Percentiles rank a stretch among this genome's conserved stretches.
These are phyloP conservation scores for Torulaspora microellipsoides DNA, from an alignment of 805 yeast species.

Conservation along the genomic window DNA sequence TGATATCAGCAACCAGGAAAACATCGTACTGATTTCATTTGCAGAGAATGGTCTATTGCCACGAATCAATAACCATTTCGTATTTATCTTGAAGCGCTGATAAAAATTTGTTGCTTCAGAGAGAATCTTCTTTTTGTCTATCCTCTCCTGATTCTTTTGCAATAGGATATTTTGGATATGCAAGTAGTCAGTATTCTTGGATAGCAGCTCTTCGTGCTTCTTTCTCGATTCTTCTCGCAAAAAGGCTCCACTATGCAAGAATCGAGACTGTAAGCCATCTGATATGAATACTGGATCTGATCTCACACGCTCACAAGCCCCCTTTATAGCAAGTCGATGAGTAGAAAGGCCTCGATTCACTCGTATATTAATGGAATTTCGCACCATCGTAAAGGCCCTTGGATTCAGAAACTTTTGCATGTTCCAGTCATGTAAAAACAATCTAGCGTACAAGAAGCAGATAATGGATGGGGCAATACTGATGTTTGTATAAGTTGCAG, in stretches of 20 bases:
- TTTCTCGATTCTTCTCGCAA: not conserved
- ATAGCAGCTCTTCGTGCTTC: conserved; percentile 14
- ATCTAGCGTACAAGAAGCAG: too few species aligned
- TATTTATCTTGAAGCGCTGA: conserved; percentile 45
- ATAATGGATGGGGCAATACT: too few species aligned
- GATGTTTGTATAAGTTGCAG: too few species aligned
- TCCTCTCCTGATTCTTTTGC: conserved; percentile 21
- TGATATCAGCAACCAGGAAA: conserved; percentile 86
- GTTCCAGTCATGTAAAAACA: too few species aligned
- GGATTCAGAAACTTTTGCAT: too few species aligned
- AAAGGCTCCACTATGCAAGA: conserved; percentile 1
- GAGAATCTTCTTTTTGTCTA: conserved; percentile 38
- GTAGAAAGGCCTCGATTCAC: not conserved
- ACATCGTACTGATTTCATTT: conserved; percentile 82
- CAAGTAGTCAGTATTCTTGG: conserved; percentile 23
- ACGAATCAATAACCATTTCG: conserved; percentile 74
- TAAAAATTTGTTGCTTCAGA: conserved; percentile 40
- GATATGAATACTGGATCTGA: too few species aligned
- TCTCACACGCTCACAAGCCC: too few species aligned
- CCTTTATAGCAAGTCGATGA: not conserved
- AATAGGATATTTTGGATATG: conserved; percentile 21
- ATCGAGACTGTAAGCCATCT: not conserved
- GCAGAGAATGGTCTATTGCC: conserved; percentile 80
- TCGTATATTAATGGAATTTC: not conserved
- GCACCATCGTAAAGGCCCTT: not conserved